Evolutionary conservation across 2,329 filamentous ascomycete species (phyloP).

Genomic region (Stagonosporopsis chrysanthemi): DNA sequence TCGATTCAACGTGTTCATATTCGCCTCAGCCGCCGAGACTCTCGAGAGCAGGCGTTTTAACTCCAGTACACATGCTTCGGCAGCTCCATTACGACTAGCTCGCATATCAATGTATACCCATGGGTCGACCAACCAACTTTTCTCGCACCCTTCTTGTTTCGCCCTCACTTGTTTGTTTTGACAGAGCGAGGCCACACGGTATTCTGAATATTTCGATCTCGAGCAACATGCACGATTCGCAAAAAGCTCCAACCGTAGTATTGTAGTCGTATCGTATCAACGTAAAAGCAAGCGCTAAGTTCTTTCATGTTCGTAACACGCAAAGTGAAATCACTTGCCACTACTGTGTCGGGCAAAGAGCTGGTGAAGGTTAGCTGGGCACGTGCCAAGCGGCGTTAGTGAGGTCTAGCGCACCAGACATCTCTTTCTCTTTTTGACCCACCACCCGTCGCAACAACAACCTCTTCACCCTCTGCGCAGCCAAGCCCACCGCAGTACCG

Average conservation of each 20-base stretch:
- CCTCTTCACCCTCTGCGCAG: slow-evolving; percentile 14
- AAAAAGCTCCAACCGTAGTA: background rate
- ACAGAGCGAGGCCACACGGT: background rate
- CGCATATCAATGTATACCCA: slow-evolving; percentile 39
- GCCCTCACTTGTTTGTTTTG: slow-evolving; percentile 16
- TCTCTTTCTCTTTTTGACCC: slow-evolving; percentile 25
- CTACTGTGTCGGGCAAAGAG: background rate
- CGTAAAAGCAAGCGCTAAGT: background rate
- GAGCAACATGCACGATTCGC: background rate
- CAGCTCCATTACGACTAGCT: slow-evolving; percentile 18
- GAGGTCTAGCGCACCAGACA: slow-evolving; percentile 5
- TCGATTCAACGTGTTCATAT: slow-evolving; percentile 45
- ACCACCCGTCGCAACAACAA: slow-evolving; percentile 24
- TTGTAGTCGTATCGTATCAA: slow-evolving; percentile 10
- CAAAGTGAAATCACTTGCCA: background rate
- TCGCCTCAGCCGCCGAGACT: slow-evolving; percentile 18
- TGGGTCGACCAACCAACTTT: slow-evolving; percentile 21
- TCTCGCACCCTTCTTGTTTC: slow-evolving; percentile 19
- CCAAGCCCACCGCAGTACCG: slow-evolving; percentile 12
- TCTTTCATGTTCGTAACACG: background rate
- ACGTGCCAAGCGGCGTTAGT: slow-evolving; percentile 13
- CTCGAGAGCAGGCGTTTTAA: slow-evolving; percentile 9
- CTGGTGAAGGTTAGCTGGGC: slow-evolving; percentile 12
- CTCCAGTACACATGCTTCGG: slow-evolving; percentile 12
- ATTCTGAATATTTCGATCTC: background rate